Base-by-base conservation (phyloP, 805 yeast genomes). In the Candida endomychidarum region DNA sequence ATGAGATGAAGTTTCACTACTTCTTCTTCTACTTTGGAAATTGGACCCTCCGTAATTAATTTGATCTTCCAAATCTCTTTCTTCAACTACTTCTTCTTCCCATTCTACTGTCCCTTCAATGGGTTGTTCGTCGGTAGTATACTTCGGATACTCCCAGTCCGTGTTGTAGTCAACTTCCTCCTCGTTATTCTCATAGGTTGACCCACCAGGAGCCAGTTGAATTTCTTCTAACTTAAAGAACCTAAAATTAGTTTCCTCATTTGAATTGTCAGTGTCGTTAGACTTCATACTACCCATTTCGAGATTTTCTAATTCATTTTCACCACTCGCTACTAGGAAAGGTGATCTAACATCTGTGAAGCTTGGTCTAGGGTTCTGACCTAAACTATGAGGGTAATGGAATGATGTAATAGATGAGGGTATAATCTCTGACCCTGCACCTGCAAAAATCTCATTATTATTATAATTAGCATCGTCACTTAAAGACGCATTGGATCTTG, bases 161-260 rank as follows among this genome's bases (percentile, higher is more conserved):
- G 86, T 80, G 54, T 85, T 83, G 53, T 81, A 85, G 55, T 85
- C 93, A 16, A 84, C 76, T 0, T 76, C 74, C 22, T 73, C 69
- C 22, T 62, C 67, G 2, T 74, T 70, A 50, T 77, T 74, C 46
- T 81, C 86, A 49, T 83, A 57, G 2, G 91, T 83, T 2, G 96
- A 86, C 1, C 91, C 74, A 34, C 96, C 96, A 39, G 86, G 93
- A 0, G 98, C 97, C 37, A 75, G 70, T 52, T 84, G 90, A 33
- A 91, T 82, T 49, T 88, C 93, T 41, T 85, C 87, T 3, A 83
- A 71, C 8, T 91, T 80, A 61, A 91, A 91, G 58, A 90, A 91
- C 45, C 80, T 76, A 65, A 93, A 91, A 40, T 81, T 70, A 10
- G 56, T 53, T 26, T 53, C 58, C 6, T 65, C 57, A 18, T 54